Conservation (phyloP, 805 yeast genomes). For the Wickerhamomyces bovis region DNA sequence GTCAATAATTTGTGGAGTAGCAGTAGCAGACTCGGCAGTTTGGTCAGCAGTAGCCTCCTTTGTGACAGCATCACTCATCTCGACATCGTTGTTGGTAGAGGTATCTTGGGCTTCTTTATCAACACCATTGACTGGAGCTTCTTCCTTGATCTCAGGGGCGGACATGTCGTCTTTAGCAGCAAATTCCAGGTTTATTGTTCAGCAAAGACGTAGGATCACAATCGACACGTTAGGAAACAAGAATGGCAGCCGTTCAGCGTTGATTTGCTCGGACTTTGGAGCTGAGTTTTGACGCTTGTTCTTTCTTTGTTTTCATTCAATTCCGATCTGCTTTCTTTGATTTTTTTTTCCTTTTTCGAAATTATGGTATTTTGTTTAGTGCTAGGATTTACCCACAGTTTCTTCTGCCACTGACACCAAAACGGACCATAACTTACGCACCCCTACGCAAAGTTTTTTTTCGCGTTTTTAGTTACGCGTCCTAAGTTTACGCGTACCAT, state of each 20-base stretch:
- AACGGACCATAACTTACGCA: not conserved
- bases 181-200: not conserved
- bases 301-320: not conserved
- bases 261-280: not conserved
- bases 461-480: not conserved
- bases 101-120: not conserved
- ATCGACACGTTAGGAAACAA: not conserved
- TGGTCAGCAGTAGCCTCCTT: slow-evolving; percentile 1
- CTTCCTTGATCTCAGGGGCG: slow-evolving; percentile 1
- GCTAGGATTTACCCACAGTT: slow-evolving; percentile 11
- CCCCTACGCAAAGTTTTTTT: not conserved
- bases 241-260: not conserved
- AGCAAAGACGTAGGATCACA: not conserved
- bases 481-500: not conserved
- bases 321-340: not conserved
- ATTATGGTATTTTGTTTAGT: slow-evolving; percentile 4
- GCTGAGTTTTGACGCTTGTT: not conserved
- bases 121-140: not conserved
- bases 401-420: not conserved
- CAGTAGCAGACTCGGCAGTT: not conserved
- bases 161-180: slow-evolving; percentile 1
- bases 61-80: slow-evolving; percentile 13
- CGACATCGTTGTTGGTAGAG: slow-evolving; percentile 8
- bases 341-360: not conserved
- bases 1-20: slow-evolving; percentile 11